phyloP scores from a whole-genome alignment of 257 asterid species.

The Lycium barbarum region DNA sequence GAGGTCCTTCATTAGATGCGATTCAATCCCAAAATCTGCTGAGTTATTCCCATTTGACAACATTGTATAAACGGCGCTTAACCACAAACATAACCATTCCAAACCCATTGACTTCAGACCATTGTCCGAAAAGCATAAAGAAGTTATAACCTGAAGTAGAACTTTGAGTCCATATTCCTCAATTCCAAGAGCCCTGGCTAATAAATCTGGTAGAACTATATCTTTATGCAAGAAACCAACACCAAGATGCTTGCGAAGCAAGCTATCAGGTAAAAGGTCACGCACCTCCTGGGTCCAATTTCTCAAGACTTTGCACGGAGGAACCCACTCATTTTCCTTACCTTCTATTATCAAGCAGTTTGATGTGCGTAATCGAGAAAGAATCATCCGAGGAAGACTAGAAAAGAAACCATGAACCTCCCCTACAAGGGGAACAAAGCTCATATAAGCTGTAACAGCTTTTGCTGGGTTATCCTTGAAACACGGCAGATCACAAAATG shows the following conservation, averaged over 20 bases:
- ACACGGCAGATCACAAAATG: conserved; percentile 87
- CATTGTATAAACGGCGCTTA: conserved; percentile 66
- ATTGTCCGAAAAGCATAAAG: conserved; percentile 62
- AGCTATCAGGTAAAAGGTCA: conserved; percentile 66
- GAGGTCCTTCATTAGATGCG: conserved; percentile 59
- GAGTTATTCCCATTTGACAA: conserved; percentile 46
- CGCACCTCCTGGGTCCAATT: conserved; percentile 86
- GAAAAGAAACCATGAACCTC: conserved; percentile 96
- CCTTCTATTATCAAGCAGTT: conserved; percentile 82
- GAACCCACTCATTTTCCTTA: conserved; percentile 68
- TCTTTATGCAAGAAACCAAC: conserved; percentile 84
- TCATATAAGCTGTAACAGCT: conserved; percentile 84
- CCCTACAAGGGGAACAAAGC: conserved; percentile 83
- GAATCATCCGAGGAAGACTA: conserved; percentile 78
- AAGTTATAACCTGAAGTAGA: conserved; percentile 60
- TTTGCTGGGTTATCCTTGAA: conserved; percentile 67
- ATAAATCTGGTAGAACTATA: conserved; percentile 74
- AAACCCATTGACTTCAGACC: conserved; percentile 74
- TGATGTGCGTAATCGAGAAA: conserved; percentile 81
- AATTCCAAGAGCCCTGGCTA: conserved; percentile 84
- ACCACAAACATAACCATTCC: conserved; percentile 80
- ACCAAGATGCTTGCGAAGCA: conserved; percentile 85
- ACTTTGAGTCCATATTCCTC: conserved; percentile 88
- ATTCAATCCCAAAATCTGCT: conserved; percentile 47
- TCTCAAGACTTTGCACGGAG: conserved; percentile 88